A percentile compares a stretch with the other conserved stretches of the same genome.
phyloP scores from a whole-genome alignment of 1,139 yeast genomes.

The Sugiyamaella neomexicana region DNA sequence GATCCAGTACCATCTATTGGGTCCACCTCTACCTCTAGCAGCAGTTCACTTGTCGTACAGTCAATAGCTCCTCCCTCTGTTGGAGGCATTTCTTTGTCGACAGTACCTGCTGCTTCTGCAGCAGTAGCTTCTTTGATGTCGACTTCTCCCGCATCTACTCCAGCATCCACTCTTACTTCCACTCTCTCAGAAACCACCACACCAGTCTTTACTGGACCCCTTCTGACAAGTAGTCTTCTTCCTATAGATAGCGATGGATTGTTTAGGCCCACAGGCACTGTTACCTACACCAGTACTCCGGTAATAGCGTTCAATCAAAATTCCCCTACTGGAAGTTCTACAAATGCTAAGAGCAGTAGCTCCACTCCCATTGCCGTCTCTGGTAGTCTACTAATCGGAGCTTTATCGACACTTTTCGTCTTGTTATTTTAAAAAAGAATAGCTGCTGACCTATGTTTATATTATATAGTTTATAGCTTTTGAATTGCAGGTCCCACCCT shows the following conservation, averaged over 20 bases:
- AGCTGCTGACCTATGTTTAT: no score
- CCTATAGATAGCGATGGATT: slow-evolving; percentile 7
- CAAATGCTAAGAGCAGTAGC: neutral
- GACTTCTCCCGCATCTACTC: no score
- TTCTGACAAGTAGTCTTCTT: neutral
- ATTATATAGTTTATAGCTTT: slow-evolving; percentile 25
- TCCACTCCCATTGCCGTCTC: neutral
- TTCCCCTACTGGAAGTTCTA: neutral
- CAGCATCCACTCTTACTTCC: neutral
- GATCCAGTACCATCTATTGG: neutral
- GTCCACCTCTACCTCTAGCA: neutral
- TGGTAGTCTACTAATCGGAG: neutral
- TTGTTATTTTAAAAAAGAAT: neutral
- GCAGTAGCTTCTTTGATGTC: neutral
- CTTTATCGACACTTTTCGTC: neutral
- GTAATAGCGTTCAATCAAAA: neutral
- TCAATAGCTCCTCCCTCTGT: neutral
- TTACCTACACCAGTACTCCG: neutral
- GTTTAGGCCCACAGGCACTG: slow-evolving; percentile 8
- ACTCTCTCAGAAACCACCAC: no score
- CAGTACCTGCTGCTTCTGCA: neutral
- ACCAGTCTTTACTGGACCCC: no score
- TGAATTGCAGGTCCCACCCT: slow-evolving; percentile 33
- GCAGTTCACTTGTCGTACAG: neutral
- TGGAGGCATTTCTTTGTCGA: neutral